Evolutionary conservation across 202 grass and related monocot genomes (phyloP).

Genomic region (Zizania palustris): DNA sequence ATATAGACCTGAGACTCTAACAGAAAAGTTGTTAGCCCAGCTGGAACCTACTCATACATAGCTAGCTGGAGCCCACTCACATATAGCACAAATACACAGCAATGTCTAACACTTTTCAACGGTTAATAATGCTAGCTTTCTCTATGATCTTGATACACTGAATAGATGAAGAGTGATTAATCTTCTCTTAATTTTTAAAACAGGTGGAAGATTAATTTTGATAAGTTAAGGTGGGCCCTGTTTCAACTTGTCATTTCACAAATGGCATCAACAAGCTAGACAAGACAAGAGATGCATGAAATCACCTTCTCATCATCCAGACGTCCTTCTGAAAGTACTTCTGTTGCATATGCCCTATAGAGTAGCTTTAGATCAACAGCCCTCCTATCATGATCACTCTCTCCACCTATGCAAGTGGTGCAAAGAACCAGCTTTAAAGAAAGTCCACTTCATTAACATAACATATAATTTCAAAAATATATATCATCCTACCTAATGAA

Average conservation of each 20-base stretch:
- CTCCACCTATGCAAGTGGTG: slow-evolving; percentile 63
- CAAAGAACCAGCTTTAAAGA: slow-evolving; percentile 37
- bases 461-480: slow-evolving; percentile 38
- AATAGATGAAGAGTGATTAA: not conserved
- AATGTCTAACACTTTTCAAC: no score
- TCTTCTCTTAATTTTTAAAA: slow-evolving; percentile 20
- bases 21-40: no score
- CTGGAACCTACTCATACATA: no score
- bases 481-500: slow-evolving; percentile 68
- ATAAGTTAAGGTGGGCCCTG: not conserved
- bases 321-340: slow-evolving; percentile 70
- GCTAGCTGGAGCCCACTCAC: no score
- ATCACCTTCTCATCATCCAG: slow-evolving; percentile 80
- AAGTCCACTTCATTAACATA: slow-evolving; percentile 17
- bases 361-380: slow-evolving; percentile 76
- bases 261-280: slow-evolving; percentile 36
- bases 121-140: not conserved
- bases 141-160: not conserved
- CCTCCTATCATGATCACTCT: slow-evolving; percentile 67
- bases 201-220: slow-evolving; percentile 11
- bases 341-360: slow-evolving; percentile 75
- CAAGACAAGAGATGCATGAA: slow-evolving; percentile 26
- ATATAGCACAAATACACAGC: no score
- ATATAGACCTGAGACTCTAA: no score
- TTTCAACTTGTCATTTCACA: slow-evolving; percentile 14